These are phyloP conservation scores for Acanthamoeba divionensis DNA, from an alignment of 208 protist species.

Conservation along the genomic window DNA sequence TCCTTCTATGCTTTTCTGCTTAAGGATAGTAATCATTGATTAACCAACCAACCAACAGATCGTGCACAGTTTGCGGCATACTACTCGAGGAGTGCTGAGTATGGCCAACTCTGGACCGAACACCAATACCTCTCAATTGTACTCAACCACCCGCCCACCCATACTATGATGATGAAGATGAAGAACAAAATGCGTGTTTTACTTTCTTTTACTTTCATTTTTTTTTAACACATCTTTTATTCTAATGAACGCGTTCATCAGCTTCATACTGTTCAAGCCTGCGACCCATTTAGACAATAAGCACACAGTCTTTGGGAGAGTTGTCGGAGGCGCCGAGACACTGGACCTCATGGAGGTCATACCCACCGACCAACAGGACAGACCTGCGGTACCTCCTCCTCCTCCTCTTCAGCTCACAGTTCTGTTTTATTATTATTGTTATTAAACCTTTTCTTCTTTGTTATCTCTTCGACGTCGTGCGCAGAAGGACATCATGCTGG, in stretches of 20 bases:
- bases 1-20: neutral
- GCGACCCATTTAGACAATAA: constrained; percentile 77
- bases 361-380: neutral
- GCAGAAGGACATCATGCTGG: neutral
- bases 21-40: neutral
- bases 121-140: constrained; percentile 83
- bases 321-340: constrained; percentile 78
- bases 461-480: too few relatives aligned
- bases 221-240: neutral
- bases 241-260: neutral
- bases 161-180: too few relatives aligned
- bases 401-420: neutral
- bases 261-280: constrained; percentile 80
- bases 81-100: constrained; percentile 75
- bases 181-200: too few relatives aligned
- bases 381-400: neutral
- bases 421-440: neutral
- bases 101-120: constrained; percentile 86
- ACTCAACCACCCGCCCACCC: too few relatives aligned
- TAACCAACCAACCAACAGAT: neutral
- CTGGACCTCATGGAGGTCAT: constrained; percentile 78
- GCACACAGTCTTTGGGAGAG: constrained; percentile 82
- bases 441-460: too few relatives aligned
- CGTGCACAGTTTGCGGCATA: constrained; percentile 23
- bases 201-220: constrained; percentile 11